A percentile compares a stretch with the other conserved stretches of the same genome.
phyloP scores from a whole-genome alignment of 164 flowering plant genomes.

The Vitis riparia region DNA sequence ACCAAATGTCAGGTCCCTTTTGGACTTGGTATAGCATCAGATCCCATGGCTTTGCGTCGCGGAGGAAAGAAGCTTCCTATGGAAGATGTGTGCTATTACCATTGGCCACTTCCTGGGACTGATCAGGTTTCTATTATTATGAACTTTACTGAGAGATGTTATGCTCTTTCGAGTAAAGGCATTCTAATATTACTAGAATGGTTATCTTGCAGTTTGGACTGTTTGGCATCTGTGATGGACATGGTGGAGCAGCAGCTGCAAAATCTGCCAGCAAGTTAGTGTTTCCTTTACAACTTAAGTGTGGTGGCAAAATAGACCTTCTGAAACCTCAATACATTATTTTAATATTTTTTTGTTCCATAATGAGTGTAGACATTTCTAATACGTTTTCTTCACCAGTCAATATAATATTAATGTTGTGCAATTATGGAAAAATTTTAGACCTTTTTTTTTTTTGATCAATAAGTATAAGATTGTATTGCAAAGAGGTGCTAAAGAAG shows the following conservation, averaged over 20 bases:
- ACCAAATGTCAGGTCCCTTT: slow-evolving; percentile 52
- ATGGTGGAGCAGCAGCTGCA: slow-evolving; percentile 93
- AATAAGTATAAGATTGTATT: too few species aligned
- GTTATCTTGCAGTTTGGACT: slow-evolving; percentile 77
- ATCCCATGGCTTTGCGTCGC: slow-evolving; percentile 91
- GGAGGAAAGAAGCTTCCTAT: slow-evolving; percentile 91
- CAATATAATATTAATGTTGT: too few species aligned
- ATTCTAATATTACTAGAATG: slow-evolving; percentile 6
- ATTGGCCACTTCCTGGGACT: slow-evolving; percentile 87
- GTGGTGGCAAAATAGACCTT: not conserved
- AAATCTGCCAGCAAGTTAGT: slow-evolving; percentile 86
- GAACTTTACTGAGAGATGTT: not conserved
- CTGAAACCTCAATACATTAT: not conserved
- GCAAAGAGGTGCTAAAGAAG: too few species aligned
- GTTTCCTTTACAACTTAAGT: slow-evolving; percentile 7
- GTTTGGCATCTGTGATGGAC: slow-evolving; percentile 97
- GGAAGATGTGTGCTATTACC: slow-evolving; percentile 93
- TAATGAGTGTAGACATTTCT: too few species aligned
- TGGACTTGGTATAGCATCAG: slow-evolving; percentile 89
- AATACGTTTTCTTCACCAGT: too few species aligned
- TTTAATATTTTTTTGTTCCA: too few species aligned
- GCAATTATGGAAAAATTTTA: too few species aligned
- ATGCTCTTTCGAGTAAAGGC: not conserved
- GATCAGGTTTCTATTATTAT: slow-evolving; percentile 60
- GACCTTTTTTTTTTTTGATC: too few species aligned